Base-by-base conservation (phyloP, 768 basidiomycete species). In the Cystoderma amianthinum region DNA sequence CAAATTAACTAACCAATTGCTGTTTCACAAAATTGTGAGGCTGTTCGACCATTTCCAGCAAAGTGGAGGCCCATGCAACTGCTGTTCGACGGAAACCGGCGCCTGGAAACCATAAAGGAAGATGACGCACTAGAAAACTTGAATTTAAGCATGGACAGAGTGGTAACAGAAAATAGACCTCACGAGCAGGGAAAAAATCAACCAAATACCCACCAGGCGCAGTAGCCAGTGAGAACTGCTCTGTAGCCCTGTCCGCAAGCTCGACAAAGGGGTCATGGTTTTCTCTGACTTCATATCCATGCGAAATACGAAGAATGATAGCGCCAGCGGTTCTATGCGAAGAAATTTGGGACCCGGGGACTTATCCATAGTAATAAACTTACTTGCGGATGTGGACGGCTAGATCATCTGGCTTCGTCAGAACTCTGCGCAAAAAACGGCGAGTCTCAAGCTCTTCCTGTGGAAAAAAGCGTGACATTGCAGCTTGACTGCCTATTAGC, bases 51-150 rank as follows among this genome's bases (percentile, higher is more conserved):
- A 79, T 69, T 36, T 80, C 68, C 11, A 57, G 49, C 19, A 82
- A 61, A 0, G 77, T 80, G 2, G 58, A 54, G 16, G 67, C 64
- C 78, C 78, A 83, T 32, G 61, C 61, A 22, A 59, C 63, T 1
- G 80, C 82, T 47, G 61, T 72, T 45, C 50, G 57, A 51, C 73
- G 72, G 62, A 82, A 84, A 4, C 60, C 62, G 19, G 78, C 77
- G 17, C 80, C 80, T 16, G 81, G 81, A 47, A 80, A 67, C 80
- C 82, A 84, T 18, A 63, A 57, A 23, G 82, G 82, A 33, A 82
- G 51, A 48, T 80, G 61, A 36, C 67, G 66, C 50, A 84, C 81
- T 83, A 39, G 6, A 39, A 30, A 21, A 28, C n/a, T 30, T 21
- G 17, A 44, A 40, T 44, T 39, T 42, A 17, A 44, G 36, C 28